Conservation (phyloP, 352 stramenopile species). For the Aphanomyces invadans region DNA sequence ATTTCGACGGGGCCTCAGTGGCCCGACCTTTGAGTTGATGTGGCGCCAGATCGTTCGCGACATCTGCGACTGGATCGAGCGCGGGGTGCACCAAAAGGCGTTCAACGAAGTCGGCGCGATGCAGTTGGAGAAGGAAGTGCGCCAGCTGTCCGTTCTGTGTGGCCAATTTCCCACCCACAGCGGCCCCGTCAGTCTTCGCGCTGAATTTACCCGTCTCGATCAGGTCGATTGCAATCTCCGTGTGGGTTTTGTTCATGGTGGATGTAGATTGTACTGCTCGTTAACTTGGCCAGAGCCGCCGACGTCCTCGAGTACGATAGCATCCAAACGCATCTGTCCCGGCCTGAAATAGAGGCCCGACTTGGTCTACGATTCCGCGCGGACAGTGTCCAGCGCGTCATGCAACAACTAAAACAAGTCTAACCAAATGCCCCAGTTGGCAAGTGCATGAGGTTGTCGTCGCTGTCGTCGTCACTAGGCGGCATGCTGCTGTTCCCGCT, state of each 20-base stretch:
- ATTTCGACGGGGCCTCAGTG: slow-evolving; percentile 52
- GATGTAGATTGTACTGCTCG: slow-evolving; percentile 41
- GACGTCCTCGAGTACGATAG: slow-evolving; percentile 66
- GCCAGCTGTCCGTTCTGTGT: slow-evolving; percentile 47
- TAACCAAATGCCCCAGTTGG: slow-evolving; percentile 54
- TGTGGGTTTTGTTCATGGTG: background rate
- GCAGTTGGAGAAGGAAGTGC: slow-evolving; percentile 68
- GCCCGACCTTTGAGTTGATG: slow-evolving; percentile 55
- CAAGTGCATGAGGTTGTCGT: slow-evolving; percentile 53
- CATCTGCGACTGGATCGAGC: slow-evolving; percentile 50
- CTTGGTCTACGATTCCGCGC: slow-evolving; percentile 60
- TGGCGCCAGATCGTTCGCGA: slow-evolving; percentile 53
- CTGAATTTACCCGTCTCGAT: slow-evolving; percentile 64
- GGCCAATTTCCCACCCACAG: slow-evolving; percentile 36
- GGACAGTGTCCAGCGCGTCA: slow-evolving; percentile 38
- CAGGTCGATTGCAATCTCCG: slow-evolving; percentile 31
- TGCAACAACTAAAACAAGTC: slow-evolving; percentile 24
- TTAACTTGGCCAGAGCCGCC: slow-evolving; percentile 68
- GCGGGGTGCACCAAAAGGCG: slow-evolving; percentile 44
- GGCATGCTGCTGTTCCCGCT: slow-evolving; percentile 32
- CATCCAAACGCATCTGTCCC: slow-evolving; percentile 39
- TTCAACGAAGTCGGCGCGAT: slow-evolving; percentile 77
- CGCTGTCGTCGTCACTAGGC: slow-evolving; percentile 41
- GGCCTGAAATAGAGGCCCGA: slow-evolving; percentile 44
- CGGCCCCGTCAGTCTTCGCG: slow-evolving; percentile 50